phyloP scores from a whole-genome alignment of 139 green algal genomes.

The Dunaliella sp. region DNA sequence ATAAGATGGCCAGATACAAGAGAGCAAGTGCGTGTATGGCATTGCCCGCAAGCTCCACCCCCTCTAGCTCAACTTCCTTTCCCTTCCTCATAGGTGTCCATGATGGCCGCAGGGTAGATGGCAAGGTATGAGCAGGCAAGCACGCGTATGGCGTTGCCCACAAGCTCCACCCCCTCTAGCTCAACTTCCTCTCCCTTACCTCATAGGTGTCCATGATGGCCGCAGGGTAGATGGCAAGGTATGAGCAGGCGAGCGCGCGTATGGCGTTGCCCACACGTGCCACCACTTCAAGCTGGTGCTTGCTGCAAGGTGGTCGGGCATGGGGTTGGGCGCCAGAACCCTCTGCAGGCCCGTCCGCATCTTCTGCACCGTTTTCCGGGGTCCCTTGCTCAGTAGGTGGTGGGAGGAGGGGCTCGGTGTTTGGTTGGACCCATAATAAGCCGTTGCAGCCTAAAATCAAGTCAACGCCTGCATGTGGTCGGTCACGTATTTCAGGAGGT shows the following conservation, averaged over 20 bases:
- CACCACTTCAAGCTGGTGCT: slow-evolving; percentile 49
- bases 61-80: too few relatives aligned
- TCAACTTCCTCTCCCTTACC: slow-evolving; percentile 17
- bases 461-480: slow-evolving; percentile 53
- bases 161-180: slow-evolving; percentile 42
- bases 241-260: slow-evolving; percentile 56
- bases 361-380: too few relatives aligned
- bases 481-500: too few relatives aligned
- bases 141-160: slow-evolving; percentile 59
- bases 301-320: slow-evolving; percentile 1
- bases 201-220: slow-evolving; percentile 55
- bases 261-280: slow-evolving; percentile 58
- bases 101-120: background rate
- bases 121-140: slow-evolving; percentile 49
- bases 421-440: slow-evolving; percentile 71
- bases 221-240: slow-evolving; percentile 58
- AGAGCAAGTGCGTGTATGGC: background rate
- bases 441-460: slow-evolving; percentile 86
- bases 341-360: too few relatives aligned
- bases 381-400: background rate
- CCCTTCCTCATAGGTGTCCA: slow-evolving; percentile 43
- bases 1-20: too few relatives aligned
- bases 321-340: too few relatives aligned
- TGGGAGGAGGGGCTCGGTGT: background rate
- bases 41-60: background rate